phyloP scores from a whole-genome alignment of 2,329 filamentous ascomycete species.

The Botrytis galanthina region DNA sequence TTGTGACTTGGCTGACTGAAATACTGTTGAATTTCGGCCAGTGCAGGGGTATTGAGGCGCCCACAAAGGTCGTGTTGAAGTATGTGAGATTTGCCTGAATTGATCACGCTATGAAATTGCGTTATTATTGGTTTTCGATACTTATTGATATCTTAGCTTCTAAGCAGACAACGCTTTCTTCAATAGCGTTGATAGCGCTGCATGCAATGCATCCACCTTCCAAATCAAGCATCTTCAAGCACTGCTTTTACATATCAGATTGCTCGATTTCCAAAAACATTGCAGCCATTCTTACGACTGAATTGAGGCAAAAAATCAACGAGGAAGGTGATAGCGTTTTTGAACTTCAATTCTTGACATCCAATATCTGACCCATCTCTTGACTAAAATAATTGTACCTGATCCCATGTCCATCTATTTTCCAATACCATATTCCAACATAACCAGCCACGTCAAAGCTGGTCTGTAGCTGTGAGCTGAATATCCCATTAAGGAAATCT shows the following conservation, averaged over 20 bases:
- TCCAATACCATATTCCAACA: not conserved
- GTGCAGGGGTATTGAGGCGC: not conserved
- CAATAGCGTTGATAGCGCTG: not conserved
- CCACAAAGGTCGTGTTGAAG: not conserved
- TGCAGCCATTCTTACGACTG: not conserved
- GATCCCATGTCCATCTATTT: not conserved
- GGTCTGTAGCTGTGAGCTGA: not conserved
- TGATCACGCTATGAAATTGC: not conserved
- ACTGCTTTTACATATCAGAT: not conserved
- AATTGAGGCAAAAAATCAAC: not conserved
- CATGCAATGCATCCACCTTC: not conserved
- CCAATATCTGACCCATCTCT: not conserved
- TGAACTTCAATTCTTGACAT: not conserved
- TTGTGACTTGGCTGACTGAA: not conserved
- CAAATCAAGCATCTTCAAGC: not conserved
- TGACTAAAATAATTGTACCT: not conserved
- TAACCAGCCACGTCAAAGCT: not conserved
- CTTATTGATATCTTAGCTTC: not conserved
- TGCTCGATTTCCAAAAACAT: not conserved
- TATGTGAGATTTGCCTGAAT: slow-evolving; percentile 13
- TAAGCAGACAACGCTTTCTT: not conserved
- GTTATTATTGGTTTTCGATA: not conserved
- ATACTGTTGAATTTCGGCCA: not conserved
- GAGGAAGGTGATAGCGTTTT: not conserved
- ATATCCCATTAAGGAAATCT: fast-evolving